Percentiles rank a stretch among this genome's conserved stretches.
These are phyloP conservation scores for Aspergillus homomorphus DNA, from an alignment of 495 filamentous ascomycete species.

Conservation along the genomic window DNA sequence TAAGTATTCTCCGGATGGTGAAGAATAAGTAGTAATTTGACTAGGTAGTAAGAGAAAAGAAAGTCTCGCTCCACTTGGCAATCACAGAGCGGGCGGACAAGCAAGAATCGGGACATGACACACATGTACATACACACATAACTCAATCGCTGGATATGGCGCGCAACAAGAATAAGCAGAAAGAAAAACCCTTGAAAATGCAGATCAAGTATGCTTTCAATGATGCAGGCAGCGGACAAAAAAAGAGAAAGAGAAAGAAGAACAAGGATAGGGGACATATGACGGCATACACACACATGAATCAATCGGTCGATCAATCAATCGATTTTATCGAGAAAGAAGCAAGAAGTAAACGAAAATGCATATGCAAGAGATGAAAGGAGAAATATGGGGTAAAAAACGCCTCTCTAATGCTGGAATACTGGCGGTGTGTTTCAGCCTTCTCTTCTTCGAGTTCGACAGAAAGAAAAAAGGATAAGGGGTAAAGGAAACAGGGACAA, in stretches of 20 bases:
- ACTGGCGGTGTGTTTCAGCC: conserved; percentile 21
- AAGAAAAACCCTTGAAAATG: conserved; percentile 23
- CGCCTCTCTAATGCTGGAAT: conserved; percentile 32
- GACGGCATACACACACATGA: conserved; percentile 24
- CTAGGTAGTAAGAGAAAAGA: background rate
- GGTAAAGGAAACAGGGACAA: conserved; percentile 20
- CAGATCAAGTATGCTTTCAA: conserved; percentile 26
- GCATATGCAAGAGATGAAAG: conserved; percentile 18
- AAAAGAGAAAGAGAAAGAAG: background rate
- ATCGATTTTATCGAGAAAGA: conserved; percentile 7
- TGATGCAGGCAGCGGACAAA: conserved; percentile 23
- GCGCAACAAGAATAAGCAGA: background rate
- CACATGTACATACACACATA: background rate
- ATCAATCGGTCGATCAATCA: background rate
- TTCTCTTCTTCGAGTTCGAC: conserved; percentile 13
- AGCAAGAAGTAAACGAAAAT: conserved; percentile 13
- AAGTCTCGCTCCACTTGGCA: background rate
- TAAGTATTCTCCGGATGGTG: too few species aligned
- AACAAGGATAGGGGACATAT: conserved; percentile 17
- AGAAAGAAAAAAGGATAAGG: conserved; percentile 17
- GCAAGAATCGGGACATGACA: background rate
- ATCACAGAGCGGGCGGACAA: background rate
- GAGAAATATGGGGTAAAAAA: conserved; percentile 19
- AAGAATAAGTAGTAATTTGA: background rate
- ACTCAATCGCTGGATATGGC: background rate